Evolutionary conservation across 169 alveolate genomes (phyloP).

Genomic region (Cryptosporidium sp.): DNA sequence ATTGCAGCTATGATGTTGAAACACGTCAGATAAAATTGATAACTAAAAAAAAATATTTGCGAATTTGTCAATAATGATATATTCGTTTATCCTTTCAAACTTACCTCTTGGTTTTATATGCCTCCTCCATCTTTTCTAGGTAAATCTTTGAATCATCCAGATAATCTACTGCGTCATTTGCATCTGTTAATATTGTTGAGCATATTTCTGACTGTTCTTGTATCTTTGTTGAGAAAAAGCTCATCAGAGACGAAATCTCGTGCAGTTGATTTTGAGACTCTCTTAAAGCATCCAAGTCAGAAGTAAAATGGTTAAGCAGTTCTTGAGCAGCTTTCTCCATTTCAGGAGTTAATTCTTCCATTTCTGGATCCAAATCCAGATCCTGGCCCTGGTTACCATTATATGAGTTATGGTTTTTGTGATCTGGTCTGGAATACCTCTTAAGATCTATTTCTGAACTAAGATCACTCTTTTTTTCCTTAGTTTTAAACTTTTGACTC

Average conservation of each 20-base stretch:
- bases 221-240: conserved; percentile 54
- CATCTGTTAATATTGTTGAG: conserved; percentile 14
- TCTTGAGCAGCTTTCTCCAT: conserved; percentile 68
- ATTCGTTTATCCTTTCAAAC: background rate
- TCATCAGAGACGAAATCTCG: conserved; percentile 61
- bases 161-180: conserved; percentile 50
- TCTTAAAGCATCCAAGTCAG: conserved; percentile 60
- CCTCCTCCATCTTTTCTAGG: conserved; percentile 15
- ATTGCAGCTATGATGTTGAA: conserved; percentile 50
- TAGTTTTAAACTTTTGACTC: conserved; percentile 31
- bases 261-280: conserved; percentile 62
- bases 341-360: conserved; percentile 50
- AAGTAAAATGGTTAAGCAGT: conserved; percentile 40
- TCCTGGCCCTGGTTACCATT: background rate
- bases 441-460: background rate
- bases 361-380: background rate
- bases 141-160: conserved; percentile 24
- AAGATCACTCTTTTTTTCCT: background rate
- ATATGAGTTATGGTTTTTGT: background rate
- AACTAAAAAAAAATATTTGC: background rate
- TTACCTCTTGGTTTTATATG: conserved; percentile 18
- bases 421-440: background rate
- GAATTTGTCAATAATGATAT: background rate
- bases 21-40: conserved; percentile 11
- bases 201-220: conserved; percentile 69